Conservation (phyloP, 768 basidiomycete species). For the Tephrocybe sp. region DNA sequence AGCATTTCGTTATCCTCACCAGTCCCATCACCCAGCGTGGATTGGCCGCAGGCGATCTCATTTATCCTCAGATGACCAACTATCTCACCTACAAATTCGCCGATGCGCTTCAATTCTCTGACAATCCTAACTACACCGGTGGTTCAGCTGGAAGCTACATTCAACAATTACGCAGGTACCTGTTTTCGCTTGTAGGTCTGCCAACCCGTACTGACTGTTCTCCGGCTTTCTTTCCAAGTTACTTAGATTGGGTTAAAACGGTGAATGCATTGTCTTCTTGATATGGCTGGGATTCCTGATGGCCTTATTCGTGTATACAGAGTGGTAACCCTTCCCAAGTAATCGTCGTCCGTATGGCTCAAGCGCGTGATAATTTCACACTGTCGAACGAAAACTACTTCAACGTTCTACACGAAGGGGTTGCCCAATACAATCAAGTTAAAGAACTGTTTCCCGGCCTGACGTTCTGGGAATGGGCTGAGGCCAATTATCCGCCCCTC, state of each 20-base stretch:
- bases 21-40: conserved; percentile 4
- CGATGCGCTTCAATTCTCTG: conserved; percentile 3
- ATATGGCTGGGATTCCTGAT: neutral
- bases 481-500: neutral
- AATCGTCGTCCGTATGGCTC: neutral
- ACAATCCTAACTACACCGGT: neutral
- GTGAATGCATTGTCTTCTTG: neutral
- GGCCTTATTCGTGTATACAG: neutral
- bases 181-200: neutral
- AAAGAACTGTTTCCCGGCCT: neutral
- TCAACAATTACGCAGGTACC: conserved; percentile 5
- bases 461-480: neutral
- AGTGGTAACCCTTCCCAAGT: neutral
- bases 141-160: neutral
- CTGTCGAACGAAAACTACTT: neutral
- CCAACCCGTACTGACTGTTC: neutral
- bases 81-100: conserved; percentile 5
- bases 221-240: neutral
- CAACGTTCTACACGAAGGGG: neutral
- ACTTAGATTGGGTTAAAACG: neutral
- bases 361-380: neutral
- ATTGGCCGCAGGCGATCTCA: neutral
- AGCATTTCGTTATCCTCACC: neutral
- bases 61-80: conserved; percentile 1
- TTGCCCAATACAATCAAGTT: neutral